Percentiles rank a stretch among this genome's conserved stretches.
phyloP scores from a whole-genome alignment of 495 filamentous ascomycete genomes.

The Hypoxylon crocopeplum region DNA sequence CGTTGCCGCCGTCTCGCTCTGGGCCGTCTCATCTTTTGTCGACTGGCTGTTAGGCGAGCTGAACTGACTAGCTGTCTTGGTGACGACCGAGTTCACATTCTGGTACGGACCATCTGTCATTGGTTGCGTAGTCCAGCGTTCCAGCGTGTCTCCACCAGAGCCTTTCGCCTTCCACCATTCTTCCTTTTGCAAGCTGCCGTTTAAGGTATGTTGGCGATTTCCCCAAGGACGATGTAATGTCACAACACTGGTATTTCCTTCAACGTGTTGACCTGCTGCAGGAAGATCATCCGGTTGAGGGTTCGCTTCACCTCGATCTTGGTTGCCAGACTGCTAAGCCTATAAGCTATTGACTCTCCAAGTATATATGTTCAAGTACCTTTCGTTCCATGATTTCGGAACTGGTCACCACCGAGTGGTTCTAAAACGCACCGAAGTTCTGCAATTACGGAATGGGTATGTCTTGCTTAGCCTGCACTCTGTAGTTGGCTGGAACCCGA shows the following conservation, averaged over 20 bases:
- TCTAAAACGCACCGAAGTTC: not conserved
- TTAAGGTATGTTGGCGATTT: not conserved
- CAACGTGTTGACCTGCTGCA: not conserved
- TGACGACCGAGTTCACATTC: conserved; percentile 9
- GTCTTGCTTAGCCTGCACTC: not conserved
- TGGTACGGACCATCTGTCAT: conserved; percentile 25
- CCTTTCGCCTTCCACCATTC: not conserved
- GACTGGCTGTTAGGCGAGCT: not conserved
- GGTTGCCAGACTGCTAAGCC: not conserved
- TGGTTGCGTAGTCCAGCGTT: conserved; percentile 19
- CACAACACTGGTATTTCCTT: not conserved
- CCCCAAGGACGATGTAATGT: conserved; percentile 21
- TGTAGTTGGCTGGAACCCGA: conserved; percentile 1
- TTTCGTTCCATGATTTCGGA: conserved; percentile 11
- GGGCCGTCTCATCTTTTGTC: not conserved
- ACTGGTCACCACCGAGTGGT: not conserved
- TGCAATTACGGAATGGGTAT: not conserved
- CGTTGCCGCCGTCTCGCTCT: conserved; percentile 21
- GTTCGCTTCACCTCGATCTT: not conserved
- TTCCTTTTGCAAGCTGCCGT: not conserved
- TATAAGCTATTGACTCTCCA: conserved; percentile 7
- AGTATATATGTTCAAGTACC: conserved; percentile 7
- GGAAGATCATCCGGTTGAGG: not conserved
- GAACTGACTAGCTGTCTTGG: not conserved
- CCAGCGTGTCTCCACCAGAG: not conserved